Base-by-base conservation (phyloP, 129 eudicot species). In the Centrapalus pauciflorus region DNA sequence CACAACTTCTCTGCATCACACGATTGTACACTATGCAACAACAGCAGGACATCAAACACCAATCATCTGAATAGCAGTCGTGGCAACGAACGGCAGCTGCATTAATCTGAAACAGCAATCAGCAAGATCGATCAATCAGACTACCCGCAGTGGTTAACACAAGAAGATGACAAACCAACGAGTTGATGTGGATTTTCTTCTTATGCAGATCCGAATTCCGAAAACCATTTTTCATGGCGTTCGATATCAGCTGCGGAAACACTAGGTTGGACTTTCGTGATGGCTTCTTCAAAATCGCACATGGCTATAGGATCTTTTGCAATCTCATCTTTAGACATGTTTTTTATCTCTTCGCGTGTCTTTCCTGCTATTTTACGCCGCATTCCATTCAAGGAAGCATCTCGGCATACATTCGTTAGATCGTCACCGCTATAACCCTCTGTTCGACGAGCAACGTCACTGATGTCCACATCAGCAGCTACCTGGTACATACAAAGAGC, bases 391-490 rank as follows among this genome's bases (percentile, higher is more conserved):
- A 93, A 56, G 5, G 99, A 93, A 54, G 99, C 96, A 60, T 93
- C 99, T 17, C 96, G 75, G 25, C 99, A 93, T 27, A 93, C 95
- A 20, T 93, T 93, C 45, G 96, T 93, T 26, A 93, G 70, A 70
- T 93, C 99, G 17, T 93, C 96, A 71, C 99, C 99, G 69, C 99
- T 93, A 76, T 93, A 93, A 17, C 99, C 99, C 70, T 93, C 96
- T 24, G 96, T 89, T 57, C 80, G 66, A 5, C 99, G 86, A 28
- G 99, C 99, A 28, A 93, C 96, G 12, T 82, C 95, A 52, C 79
- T 83, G 7, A 93, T 89, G 67, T 93, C 91, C 41, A 93, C 99
- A 50, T 89, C 96, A 62, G 89, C 24, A 70, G 95, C 84, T 12
- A 93, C 85, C 95, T 90, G 85, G 75, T 58, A 37, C 13, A 49